Conservation (phyloP, 139 green algal species). For the Tetraselmis striata region DNA sequence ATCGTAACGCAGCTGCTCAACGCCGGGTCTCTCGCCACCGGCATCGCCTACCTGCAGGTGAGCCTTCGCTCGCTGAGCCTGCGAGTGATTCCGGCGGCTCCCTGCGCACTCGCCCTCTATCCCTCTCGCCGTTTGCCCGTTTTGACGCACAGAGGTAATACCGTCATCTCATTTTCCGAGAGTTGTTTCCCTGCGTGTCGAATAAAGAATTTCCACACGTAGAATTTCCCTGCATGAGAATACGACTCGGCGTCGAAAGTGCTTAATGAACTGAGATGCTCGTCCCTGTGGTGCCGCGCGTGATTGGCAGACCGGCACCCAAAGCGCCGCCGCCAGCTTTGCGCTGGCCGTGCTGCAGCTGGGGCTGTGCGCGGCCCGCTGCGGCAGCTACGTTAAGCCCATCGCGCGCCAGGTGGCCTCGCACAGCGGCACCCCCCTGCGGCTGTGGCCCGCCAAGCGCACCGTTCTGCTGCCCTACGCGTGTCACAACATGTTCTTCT, state of each 20-base stretch:
- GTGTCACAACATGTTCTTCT: background rate
- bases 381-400: background rate
- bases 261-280: too few species aligned
- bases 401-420: background rate
- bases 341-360: background rate
- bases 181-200: too few species aligned
- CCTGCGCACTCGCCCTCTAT: too few species aligned
- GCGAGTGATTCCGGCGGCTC: too few species aligned
- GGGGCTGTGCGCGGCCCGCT: background rate
- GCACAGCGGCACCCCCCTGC: background rate
- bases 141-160: too few species aligned
- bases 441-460: background rate
- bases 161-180: too few species aligned
- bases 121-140: too few species aligned
- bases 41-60: background rate
- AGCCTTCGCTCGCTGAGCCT: background rate
- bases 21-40: background rate
- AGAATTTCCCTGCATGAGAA: too few species aligned
- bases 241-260: too few species aligned
- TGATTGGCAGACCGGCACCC: too few species aligned
- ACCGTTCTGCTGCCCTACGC: background rate
- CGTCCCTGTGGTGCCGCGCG: too few species aligned
- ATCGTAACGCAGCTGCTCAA: background rate
- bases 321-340: background rate
- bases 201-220: too few species aligned